Percentiles rank a stretch among this genome's conserved stretches.
Evolutionary conservation across 164 flowering plant genomes (phyloP).

Genomic region (Magnolia changhungtana): DNA sequence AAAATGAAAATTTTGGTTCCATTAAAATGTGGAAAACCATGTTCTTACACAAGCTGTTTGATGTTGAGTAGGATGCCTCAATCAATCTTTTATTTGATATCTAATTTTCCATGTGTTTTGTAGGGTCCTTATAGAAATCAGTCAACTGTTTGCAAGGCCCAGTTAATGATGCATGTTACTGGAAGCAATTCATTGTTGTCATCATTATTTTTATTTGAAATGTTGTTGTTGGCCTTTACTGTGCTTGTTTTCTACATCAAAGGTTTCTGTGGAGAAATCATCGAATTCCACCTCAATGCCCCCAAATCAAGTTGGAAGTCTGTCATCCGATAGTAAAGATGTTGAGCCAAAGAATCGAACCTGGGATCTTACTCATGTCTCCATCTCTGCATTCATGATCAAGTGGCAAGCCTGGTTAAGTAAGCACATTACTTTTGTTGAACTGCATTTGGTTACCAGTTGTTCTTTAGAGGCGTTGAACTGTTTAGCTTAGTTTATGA

Average conservation of each 20-base stretch:
- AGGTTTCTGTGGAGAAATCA: slow-evolving; percentile 39
- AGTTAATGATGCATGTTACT: slow-evolving; percentile 35
- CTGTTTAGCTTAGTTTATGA: neutral
- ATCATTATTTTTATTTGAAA: neutral
- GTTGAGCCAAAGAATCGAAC: slow-evolving; percentile 17
- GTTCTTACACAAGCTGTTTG: no score
- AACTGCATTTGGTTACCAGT: neutral
- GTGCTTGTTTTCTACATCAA: slow-evolving; percentile 7
- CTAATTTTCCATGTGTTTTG: no score
- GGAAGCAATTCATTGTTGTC: neutral
- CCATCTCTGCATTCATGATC: slow-evolving; percentile 52
- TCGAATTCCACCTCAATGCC: slow-evolving; percentile 29
- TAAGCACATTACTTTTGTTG: slow-evolving; percentile 16
- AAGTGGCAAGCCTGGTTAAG: slow-evolving; percentile 68
- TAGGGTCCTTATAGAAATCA: slow-evolving; percentile 23
- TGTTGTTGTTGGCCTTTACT: neutral
- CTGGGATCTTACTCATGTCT: slow-evolving; percentile 25
- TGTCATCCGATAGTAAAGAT: slow-evolving; percentile 21
- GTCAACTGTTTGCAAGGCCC: slow-evolving; percentile 31
- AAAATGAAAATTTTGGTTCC: neutral
- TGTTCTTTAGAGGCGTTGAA: neutral
- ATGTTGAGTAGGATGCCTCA: no score
- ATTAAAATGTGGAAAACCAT: neutral
- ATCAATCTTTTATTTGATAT: no score
- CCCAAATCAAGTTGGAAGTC: slow-evolving; percentile 18